phyloP scores from a whole-genome alignment of 306 rosid genomes.

The Quercus suber region DNA sequence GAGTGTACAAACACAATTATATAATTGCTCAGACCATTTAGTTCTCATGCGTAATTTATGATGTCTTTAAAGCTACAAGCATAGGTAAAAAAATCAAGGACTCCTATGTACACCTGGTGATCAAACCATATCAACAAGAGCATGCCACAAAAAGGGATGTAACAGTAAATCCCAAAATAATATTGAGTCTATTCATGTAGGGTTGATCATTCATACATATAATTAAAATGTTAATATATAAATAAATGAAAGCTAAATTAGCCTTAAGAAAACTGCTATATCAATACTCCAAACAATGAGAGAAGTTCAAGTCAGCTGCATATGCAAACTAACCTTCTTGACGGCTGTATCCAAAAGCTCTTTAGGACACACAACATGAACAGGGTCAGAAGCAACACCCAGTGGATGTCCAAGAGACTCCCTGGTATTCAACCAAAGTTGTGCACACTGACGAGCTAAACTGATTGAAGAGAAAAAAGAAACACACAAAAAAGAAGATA shows the following conservation, averaged over 20 bases:
- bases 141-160: not conserved
- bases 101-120: not conserved
- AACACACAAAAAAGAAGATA: conserved; percentile 14
- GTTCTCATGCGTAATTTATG: not conserved
- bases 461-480: conserved; percentile 31
- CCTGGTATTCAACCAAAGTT: conserved; percentile 87
- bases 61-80: not conserved
- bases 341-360: conserved; percentile 60
- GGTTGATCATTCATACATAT: not conserved
- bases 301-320: conserved; percentile 4
- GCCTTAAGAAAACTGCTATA: conserved; percentile 2
- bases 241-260: conserved; percentile 2
- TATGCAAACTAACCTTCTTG: conserved; percentile 60
- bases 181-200: not conserved
- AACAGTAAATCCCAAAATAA: not conserved
- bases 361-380: conserved; percentile 53
- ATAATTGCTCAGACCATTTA: not conserved
- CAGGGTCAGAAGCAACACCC: conserved; percentile 71
- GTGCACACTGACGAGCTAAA: conserved; percentile 99
- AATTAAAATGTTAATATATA: not conserved
- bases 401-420: conserved; percentile 85
- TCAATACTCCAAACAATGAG: conserved; percentile 7
- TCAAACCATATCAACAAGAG: not conserved
- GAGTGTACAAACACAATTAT: not conserved
- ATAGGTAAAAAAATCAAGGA: not conserved